Evolutionary conservation across 495 filamentous ascomycete species (phyloP).

Genomic region (Penicillium paxilli): DNA sequence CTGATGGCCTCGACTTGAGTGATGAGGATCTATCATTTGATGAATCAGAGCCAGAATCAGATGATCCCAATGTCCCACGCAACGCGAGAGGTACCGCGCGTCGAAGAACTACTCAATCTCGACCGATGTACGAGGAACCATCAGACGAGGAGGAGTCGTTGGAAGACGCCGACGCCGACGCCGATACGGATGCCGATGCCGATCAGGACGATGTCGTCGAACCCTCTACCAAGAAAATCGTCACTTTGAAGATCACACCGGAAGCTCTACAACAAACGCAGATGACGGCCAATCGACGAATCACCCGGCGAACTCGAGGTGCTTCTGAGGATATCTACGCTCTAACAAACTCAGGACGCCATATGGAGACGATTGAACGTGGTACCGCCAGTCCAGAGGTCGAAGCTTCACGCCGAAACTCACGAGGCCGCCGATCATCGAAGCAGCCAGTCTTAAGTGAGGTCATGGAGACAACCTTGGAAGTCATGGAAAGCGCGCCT

Average conservation of each 20-base stretch:
- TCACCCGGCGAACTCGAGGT: slow-evolving; percentile 60
- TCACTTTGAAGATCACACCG: slow-evolving; percentile 47
- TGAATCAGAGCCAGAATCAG: slow-evolving; percentile 58
- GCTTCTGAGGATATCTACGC: slow-evolving; percentile 60
- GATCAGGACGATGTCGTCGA: slow-evolving; percentile 36
- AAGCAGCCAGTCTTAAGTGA: slow-evolving; percentile 60
- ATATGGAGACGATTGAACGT: slow-evolving; percentile 58
- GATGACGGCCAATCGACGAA: slow-evolving; percentile 40
- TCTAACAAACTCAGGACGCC: slow-evolving; percentile 75
- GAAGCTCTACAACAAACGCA: slow-evolving; percentile 30
- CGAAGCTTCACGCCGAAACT: slow-evolving; percentile 44
- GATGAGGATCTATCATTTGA: slow-evolving; percentile 63
- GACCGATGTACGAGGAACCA: slow-evolving; percentile 41
- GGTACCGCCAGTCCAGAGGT: slow-evolving; percentile 69
- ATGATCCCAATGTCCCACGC: slow-evolving; percentile 62
- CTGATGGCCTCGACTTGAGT: slow-evolving; percentile 66
- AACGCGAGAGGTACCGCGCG: slow-evolving; percentile 70
- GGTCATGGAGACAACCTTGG: slow-evolving; percentile 39
- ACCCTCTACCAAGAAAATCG: slow-evolving; percentile 30
- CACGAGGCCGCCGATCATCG: slow-evolving; percentile 51
- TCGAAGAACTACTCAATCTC: slow-evolving; percentile 58
- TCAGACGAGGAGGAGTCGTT: slow-evolving; percentile 17
- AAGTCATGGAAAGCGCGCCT: slow-evolving; percentile 42
- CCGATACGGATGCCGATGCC: slow-evolving; percentile 29
- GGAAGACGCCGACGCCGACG: slow-evolving; percentile 22